Evolutionary conservation across 306 rosid species (phyloP), one percentile per base, ranked within the genome.

Genomic region (Vigna nakashimae): DNA sequence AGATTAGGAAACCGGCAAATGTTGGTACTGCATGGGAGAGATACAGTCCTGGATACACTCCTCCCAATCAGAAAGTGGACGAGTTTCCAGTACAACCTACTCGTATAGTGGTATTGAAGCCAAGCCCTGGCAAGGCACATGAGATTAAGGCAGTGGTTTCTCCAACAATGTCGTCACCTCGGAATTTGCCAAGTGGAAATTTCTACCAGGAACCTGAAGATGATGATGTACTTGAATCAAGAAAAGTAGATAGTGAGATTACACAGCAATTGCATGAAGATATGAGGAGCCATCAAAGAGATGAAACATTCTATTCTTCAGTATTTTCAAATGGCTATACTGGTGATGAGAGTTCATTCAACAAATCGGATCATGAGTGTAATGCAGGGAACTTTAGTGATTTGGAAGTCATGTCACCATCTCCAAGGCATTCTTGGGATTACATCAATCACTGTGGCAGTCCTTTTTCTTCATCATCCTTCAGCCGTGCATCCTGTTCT

Each of bases 71-170:
- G 78, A 89, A 85, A 78, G 84, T 79, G 75, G 96, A 86, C 11
- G 93, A 90, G 67, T 76, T 82, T 83, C 82, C 91, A 22, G 89
- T 69, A 74, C 99, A 87, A 77, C 94, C 94, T 73, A 96, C 99
- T 79, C 96, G 98, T 58, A 96, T 96, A 77, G 98, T 96, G 82
- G 96, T 96, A 73, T 82, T 96, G 90, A 96, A 90, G 82, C 99
- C 99, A 70, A 92, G 89, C 83, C 74, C 91, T 58, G 96, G 86
- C 73, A 90, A 84, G 90, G 69, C 82, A 18, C 87, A 84, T 59
- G 97, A 90, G 75, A 64, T 79, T 52, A 90, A 88, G 81, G 85
- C 93, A 16, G 88, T 86, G 63, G 83, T 36, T 71, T 83, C 97
- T 82, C 87, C 97, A 24, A 86, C 87, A 13, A 68, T 73, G 64